Percentiles rank a stretch among this genome's conserved stretches.
phyloP scores from a whole-genome alignment of 2,329 filamentous ascomycete genomes.

The Phialocephala subalpina region DNA sequence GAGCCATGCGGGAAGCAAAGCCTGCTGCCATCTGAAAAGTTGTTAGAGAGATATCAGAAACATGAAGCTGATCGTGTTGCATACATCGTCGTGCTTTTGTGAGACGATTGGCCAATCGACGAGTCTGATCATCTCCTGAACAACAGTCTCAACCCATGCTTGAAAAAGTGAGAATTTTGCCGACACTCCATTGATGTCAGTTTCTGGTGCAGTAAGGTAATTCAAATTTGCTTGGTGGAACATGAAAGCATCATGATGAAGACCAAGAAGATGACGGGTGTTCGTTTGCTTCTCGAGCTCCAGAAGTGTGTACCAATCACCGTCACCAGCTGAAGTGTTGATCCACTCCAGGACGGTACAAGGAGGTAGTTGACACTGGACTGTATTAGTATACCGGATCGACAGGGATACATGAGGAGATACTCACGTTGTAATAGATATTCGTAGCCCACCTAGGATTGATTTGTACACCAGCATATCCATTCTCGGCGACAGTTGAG shows the following conservation, averaged over 20 bases:
- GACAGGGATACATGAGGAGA: slow-evolving; percentile 37
- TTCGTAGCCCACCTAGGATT: slow-evolving; percentile 67
- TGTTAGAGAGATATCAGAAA: not conserved
- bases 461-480: slow-evolving; percentile 62
- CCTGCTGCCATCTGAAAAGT: slow-evolving; percentile 36
- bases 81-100: slow-evolving; percentile 60
- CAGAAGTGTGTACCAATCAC: slow-evolving; percentile 60
- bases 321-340: slow-evolving; percentile 62
- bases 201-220: slow-evolving; percentile 51
- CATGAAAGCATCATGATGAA: slow-evolving; percentile 48
- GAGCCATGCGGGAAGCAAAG: slow-evolving; percentile 57
- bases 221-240: slow-evolving; percentile 70
- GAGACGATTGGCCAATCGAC: slow-evolving; percentile 63
- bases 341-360: slow-evolving; percentile 69
- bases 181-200: slow-evolving; percentile 38
- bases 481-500: slow-evolving; percentile 58
- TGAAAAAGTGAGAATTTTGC: slow-evolving; percentile 39
- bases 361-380: slow-evolving; percentile 59
- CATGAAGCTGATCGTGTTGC: not conserved
- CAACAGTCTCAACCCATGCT: slow-evolving; percentile 43
- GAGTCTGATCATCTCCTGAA: slow-evolving; percentile 39
- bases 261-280: slow-evolving; percentile 62
- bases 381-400: not conserved
- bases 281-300: slow-evolving; percentile 59
- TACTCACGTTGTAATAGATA: slow-evolving; percentile 67